phyloP scores from a whole-genome alignment of 306 rosid species.

The Sesbania bispinosa region DNA sequence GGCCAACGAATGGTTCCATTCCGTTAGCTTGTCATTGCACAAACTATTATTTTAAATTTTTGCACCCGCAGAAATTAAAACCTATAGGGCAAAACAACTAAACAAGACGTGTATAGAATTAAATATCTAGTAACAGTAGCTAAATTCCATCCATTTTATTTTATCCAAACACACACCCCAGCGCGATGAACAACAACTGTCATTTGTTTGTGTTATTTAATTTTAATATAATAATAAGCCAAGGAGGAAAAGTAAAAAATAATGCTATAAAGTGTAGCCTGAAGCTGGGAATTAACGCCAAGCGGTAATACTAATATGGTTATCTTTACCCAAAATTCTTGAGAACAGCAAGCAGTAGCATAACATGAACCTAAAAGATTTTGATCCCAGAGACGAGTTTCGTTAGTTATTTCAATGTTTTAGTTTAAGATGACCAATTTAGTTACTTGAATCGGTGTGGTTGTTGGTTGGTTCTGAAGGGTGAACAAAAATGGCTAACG shows the following conservation, averaged over 20 bases:
- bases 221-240: no score
- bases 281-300: background rate
- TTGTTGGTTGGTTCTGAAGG: background rate
- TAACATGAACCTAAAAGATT: background rate
- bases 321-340: background rate
- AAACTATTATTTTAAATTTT: background rate
- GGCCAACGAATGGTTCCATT: background rate
- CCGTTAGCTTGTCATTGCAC: background rate
- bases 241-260: no score
- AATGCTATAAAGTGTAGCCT: no score
- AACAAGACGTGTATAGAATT: background rate
- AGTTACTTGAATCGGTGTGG: no score
- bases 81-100: no score
- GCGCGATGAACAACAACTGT: no score
- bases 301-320: background rate
- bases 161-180: no score
- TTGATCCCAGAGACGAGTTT: background rate
- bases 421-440: no score
- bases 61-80: no score
- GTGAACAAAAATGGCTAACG: constrained; percentile 36
- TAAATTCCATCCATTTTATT: no score
- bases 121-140: no score
- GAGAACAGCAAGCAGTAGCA: background rate
- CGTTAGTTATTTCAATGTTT: background rate
- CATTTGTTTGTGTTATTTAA: no score